Base-by-base conservation (phyloP, 192 early-diverging fungal genomes). In the Coemansia guatemalensis region DNA sequence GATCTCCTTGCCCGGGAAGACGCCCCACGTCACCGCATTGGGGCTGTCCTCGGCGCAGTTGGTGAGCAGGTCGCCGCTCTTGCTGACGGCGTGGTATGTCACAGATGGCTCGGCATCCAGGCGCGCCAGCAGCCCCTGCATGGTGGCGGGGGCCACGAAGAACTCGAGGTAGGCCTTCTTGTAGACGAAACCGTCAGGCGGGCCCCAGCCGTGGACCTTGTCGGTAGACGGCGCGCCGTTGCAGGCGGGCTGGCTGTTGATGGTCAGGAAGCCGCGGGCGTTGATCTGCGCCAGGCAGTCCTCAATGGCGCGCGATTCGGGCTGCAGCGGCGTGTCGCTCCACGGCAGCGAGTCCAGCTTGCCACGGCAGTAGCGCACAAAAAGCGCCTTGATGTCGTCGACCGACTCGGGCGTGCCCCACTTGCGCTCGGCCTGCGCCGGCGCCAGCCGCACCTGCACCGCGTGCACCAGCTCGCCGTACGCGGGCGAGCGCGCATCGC, bases 11-110 rank as follows among this genome's bases (percentile, higher is more conserved):
- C 95, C 94, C 1, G 94, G 94, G 89, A 98, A 98, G 29, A 98
- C 95, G 48, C 96, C 96, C 96, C 96, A 98, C 12, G 96, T 98
- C 33, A 98, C 94, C 7, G 96, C 96, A 69, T 96, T 99, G 24
- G 96, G 91, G 14, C 86, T 85, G 73, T 95, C 94, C 32, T 80
- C 85, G 27, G 87, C 78, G 52, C 88, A 91, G 80, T 99, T 99
- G 39, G 95, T 95, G 52, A 82, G 78, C 68, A 99, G 81, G 64
- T 99, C 91, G 53, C 97, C 96, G 57, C 86, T 25, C 71, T 90
- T 87, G 82, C 93, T 95, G 56, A 98, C 91, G 7, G 93, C 94
- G 68, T 90, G 90, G 78, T 93, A 98, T 3, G 95, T 94, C 22
- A 94, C 74, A 41, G 74, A 82, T 1, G 89, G 87, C 72, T 83